Percentiles rank a stretch among this genome's conserved stretches.
phyloP scores from a whole-genome alignment of 345 rosid species.

The Nasturtium officinale region DNA sequence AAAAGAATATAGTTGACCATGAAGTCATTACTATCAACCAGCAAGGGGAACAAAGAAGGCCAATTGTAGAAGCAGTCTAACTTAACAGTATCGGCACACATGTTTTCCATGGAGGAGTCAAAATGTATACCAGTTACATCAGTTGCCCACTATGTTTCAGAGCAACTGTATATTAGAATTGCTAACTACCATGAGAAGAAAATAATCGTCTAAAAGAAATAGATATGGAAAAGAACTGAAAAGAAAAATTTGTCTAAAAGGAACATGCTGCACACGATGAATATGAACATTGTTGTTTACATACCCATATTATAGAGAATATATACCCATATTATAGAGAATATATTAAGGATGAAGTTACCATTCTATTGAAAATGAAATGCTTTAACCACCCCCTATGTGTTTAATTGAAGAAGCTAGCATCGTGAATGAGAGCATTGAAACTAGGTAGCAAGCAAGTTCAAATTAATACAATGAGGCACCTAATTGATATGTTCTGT shows the following conservation, averaged over 20 bases:
- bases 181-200: not conserved
- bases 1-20: constrained; percentile 31
- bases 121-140: not conserved
- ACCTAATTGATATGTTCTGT: not conserved
- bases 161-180: constrained; percentile 12
- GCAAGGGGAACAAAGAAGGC: constrained; percentile 17
- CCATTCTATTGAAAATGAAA: not conserved
- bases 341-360: not conserved
- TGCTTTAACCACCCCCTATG: not conserved
- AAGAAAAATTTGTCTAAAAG: not conserved
- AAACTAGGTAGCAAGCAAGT: not conserved
- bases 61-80: not conserved
- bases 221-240: not conserved
- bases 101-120: not conserved
- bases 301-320: not conserved
- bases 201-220: not conserved
- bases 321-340: not conserved
- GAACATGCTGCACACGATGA: not conserved
- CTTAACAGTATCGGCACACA: not conserved
- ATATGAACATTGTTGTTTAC: not conserved
- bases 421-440: not conserved
- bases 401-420: not conserved
- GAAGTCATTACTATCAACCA: constrained; percentile 39
- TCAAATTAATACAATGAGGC: not conserved
- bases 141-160: constrained; percentile 18